Evolutionary conservation across 139 green algal genomes (phyloP).

Genomic region (Edaphochlamys debaryana): DNA sequence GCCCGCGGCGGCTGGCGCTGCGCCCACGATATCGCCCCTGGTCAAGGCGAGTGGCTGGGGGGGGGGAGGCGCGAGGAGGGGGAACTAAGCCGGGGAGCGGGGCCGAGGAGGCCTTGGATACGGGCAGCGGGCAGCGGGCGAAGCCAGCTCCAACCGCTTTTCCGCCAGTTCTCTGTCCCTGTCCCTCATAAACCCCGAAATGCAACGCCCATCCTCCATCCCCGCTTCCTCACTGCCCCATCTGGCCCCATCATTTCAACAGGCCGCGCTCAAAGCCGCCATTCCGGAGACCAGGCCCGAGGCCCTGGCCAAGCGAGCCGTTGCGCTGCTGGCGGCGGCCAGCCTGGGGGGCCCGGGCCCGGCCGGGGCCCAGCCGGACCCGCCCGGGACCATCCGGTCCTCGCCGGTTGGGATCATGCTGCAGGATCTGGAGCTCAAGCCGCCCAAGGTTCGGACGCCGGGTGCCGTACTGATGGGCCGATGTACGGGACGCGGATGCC

Average conservation of each 20-base stretch:
- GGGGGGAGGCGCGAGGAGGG: too few relatives aligned
- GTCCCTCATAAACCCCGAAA: too few relatives aligned
- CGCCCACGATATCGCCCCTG: not conserved
- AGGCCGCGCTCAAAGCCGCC: not conserved
- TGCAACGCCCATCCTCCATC: too few relatives aligned
- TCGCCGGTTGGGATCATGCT: slow-evolving; percentile 13
- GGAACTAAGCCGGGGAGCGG: too few relatives aligned
- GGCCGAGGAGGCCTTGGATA: too few relatives aligned
- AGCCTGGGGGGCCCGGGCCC: not conserved
- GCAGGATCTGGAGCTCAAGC: slow-evolving; percentile 2
- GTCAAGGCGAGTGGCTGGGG: slow-evolving; percentile 33
- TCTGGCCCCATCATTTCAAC: not conserved
- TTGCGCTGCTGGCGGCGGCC: slow-evolving; percentile 13
- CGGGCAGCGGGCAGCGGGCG: not conserved
- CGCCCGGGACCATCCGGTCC: slow-evolving; percentile 14
- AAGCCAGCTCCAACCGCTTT: too few relatives aligned
- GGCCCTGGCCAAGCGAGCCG: slow-evolving; percentile 12
- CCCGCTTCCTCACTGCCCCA: not conserved
- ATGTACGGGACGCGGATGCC: not conserved
- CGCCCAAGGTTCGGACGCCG: not conserved
- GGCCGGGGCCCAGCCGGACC: not conserved
- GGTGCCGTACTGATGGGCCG: not conserved
- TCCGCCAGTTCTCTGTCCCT: too few relatives aligned
- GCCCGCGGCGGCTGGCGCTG: not conserved
- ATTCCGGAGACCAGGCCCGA: not conserved